Evolutionary conservation across 805 yeast genomes (phyloP), one percentile per base, ranked within the genome.

Genomic region (Nakazawaea ambrosiae): DNA sequence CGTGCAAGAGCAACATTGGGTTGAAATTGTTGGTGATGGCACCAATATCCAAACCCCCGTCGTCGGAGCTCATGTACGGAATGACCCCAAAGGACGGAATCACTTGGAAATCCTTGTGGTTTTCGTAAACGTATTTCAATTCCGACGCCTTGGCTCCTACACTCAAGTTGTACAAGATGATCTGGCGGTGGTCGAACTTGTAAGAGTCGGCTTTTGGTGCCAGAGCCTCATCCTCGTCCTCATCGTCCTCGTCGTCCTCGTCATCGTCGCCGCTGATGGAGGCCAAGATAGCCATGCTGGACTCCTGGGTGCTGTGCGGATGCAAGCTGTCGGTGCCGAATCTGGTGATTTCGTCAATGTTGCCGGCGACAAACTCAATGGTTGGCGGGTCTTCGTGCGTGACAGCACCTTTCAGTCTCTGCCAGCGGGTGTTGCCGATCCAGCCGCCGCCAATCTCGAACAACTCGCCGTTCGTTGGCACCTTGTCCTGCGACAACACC

Each of bases 381-480:
- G 75, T 64, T 29, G 73, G 65, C 24, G 54, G 57, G 16, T 60
- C 63, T 33, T 73, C 75, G 43, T 70, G 74, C 26, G 75, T 70
- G 12, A 83, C 83, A 31, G 73, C 81, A 49, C 98, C 97, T 45
- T 79, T 78, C 38, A 95, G 81, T 58, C 96, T 77, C 65, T 90
- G 95, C 90, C 92, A 89, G 67, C 97, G 76, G 28, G 96, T 89
- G 60, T 77, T 76, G 52, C 95, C 97, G 49, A 85, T 69, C 96
- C 97, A 90, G 30, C 96, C 97, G 42, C 92, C 96, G 49, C 97
- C 98, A 48, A 79, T 81, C 68, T 90, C 98, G 58, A 80, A 90
- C 44, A 83, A 62, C 58, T 81, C 81, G 40, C 97, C 97, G 33
- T 80, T 75, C 23, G 75, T 74, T 44, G 82, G 80, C 18, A 81